A percentile compares a stretch with the other conserved stretches of the same genome.
Conservation (phyloP, 768 basidiomycete species). For the Termitomyces sp. region DNA sequence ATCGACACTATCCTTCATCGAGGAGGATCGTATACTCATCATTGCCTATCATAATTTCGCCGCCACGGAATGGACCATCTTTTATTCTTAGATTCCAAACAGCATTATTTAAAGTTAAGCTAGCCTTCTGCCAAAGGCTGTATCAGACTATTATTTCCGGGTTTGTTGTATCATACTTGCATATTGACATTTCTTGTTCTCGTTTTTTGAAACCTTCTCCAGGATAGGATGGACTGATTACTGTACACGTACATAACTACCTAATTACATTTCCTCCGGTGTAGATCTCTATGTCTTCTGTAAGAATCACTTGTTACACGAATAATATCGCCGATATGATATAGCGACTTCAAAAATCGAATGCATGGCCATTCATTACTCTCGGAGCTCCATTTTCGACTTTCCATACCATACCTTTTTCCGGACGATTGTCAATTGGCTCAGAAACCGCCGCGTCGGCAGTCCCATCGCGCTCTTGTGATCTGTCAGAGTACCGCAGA, state of each 20-base stretch:
- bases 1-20: neutral
- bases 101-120: neutral
- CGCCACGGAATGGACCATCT: neutral
- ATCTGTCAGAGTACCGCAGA: constrained; percentile 26
- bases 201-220: neutral
- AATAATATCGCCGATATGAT: too few species aligned
- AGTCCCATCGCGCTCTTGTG: constrained; percentile 15
- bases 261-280: neutral
- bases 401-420: constrained; percentile 5
- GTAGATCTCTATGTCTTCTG: neutral
- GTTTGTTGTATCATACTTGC: neutral
- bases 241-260: neutral
- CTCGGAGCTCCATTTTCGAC: constrained; percentile 3
- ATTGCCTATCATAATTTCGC: neutral
- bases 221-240: neutral
- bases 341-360: constrained; percentile 12
- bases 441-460: constrained; percentile 8
- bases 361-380: constrained; percentile 5
- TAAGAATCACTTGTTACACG: neutral
- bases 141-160: neutral
- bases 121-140: neutral
- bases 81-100: neutral
- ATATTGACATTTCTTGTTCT: neutral
- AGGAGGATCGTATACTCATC: neutral
- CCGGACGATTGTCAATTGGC: neutral